Conservation (phyloP, 352 stramenopile genomes). For the Phytophthora parvispora region DNA sequence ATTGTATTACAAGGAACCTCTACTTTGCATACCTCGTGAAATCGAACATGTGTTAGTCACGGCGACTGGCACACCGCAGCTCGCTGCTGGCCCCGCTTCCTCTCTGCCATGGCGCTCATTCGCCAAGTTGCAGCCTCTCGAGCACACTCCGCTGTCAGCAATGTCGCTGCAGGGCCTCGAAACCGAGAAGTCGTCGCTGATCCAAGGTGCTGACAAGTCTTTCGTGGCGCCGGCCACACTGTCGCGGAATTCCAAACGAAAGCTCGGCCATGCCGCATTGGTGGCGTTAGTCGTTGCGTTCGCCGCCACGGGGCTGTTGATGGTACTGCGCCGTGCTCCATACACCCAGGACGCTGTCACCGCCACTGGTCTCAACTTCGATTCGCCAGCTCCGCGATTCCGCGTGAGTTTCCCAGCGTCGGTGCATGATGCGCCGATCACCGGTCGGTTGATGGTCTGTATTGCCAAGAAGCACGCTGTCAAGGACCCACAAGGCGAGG, state of each 20-base stretch:
- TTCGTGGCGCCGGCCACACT: not conserved
- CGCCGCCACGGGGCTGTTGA: conserved; percentile 13
- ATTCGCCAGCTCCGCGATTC: conserved; percentile 40
- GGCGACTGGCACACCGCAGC: not conserved
- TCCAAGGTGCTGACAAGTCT: conserved; percentile 10
- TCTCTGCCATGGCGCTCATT: conserved; percentile 41
- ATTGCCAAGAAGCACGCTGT: conserved; percentile 61
- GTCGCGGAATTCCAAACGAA: conserved; percentile 5
- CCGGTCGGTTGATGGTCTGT: conserved; percentile 66
- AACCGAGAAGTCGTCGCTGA: conserved; percentile 26
- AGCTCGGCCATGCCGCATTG: conserved; percentile 1
- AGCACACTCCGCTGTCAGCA: conserved; percentile 2
- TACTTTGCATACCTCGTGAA: not conserved
- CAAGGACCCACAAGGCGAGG: conserved; percentile 50
- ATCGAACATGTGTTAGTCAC: conserved; percentile 1
- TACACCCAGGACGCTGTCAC: not conserved
- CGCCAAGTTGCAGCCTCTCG: conserved; percentile 26
- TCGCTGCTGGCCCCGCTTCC: conserved; percentile 14
- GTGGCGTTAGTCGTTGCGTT: conserved; percentile 20
- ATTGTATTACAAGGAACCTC: not conserved
- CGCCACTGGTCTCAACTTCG: conserved; percentile 4
- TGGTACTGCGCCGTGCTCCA: conserved; percentile 7
- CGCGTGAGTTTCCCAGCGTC: conserved; percentile 44
- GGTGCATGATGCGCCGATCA: conserved; percentile 47
- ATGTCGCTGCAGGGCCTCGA: conserved; percentile 32